These are phyloP conservation scores for Leptographium radiaticola DNA, from an alignment of 2,329 filamentous ascomycete genomes.

Conservation along the genomic window DNA sequence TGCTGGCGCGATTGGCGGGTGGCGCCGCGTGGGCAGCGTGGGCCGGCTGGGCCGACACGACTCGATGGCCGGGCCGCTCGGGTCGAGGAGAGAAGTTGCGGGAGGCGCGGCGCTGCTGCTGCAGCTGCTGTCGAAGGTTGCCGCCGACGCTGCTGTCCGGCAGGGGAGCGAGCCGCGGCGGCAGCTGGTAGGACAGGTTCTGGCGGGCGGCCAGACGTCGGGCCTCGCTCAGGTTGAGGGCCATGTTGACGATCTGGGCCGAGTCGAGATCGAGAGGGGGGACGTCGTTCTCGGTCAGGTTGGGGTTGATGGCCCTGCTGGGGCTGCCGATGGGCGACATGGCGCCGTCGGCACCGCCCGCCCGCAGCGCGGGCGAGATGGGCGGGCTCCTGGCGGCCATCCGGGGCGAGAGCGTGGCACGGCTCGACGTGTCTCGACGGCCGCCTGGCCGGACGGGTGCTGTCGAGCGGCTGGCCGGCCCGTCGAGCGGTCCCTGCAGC, in stretches of 20 bases:
- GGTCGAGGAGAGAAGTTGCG: slow-evolving; percentile 48
- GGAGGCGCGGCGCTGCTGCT: slow-evolving; percentile 53
- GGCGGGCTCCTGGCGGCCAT: too few relatives aligned
- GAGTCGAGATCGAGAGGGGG: slow-evolving; percentile 56
- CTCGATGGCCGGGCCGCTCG: slow-evolving; percentile 20
- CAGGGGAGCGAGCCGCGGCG: slow-evolving; percentile 36
- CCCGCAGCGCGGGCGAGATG: too few relatives aligned
- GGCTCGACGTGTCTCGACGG: not conserved
- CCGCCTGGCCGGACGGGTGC: not conserved
- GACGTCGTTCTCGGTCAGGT: not conserved
- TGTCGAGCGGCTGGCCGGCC: not conserved
- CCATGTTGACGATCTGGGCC: slow-evolving; percentile 84
- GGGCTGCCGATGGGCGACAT: not conserved
- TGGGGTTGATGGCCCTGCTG: not conserved
- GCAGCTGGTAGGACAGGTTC: slow-evolving; percentile 38
- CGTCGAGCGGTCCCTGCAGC: not conserved
- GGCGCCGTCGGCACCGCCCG: not conserved
- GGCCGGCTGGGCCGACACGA: not conserved
- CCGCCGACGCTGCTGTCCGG: slow-evolving; percentile 40
- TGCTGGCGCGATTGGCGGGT: slow-evolving; percentile 18
- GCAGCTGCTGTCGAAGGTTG: slow-evolving; percentile 55
- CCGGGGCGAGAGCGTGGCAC: not conserved
- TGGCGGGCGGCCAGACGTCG: slow-evolving; percentile 49
- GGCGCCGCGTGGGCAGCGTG: not conserved
- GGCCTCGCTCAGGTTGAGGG: slow-evolving; percentile 75